These are phyloP conservation scores for Rutstroemia sp. DNA, from an alignment of 2,329 filamentous ascomycete species.

Conservation along the genomic window DNA sequence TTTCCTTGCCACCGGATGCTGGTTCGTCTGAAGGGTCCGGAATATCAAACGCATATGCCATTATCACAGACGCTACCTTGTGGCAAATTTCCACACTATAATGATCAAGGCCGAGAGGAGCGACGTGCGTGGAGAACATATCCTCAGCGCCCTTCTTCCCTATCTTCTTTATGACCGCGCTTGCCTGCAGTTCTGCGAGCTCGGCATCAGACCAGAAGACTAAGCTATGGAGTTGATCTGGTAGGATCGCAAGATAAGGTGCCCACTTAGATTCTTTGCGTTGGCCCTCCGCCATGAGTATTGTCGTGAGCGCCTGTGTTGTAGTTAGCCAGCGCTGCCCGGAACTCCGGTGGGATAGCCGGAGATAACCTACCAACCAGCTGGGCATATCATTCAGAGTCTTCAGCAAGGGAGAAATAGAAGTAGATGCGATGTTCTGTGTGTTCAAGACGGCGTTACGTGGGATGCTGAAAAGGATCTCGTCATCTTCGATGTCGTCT, in stretches of 20 bases:
- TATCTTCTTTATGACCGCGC: constrained; percentile 57
- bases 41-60: constrained; percentile 68
- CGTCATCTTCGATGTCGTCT: constrained; percentile 50
- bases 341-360: constrained; percentile 8
- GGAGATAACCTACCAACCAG: constrained; percentile 34
- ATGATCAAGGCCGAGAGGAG: constrained; percentile 42
- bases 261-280: constrained; percentile 30
- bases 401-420: constrained; percentile 35
- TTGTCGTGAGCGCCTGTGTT: constrained; percentile 8
- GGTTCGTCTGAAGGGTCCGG: constrained; percentile 21
- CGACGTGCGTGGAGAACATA: constrained; percentile 44
- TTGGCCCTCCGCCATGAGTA: constrained; percentile 21
- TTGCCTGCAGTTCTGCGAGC: constrained; percentile 54
- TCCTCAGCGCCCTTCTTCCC: constrained; percentile 52
- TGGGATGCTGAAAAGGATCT: constrained; percentile 59
- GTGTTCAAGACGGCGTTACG: constrained; percentile 51
- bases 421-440: constrained; percentile 40
- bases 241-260: constrained; percentile 56
- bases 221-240: constrained; percentile 53
- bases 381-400: constrained; percentile 30
- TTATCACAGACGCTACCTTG: constrained; percentile 59
- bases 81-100: constrained; percentile 44
- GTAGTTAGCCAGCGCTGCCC: background rate
- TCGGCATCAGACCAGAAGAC: constrained; percentile 62
- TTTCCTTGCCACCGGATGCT: constrained; percentile 38